phyloP scores from a whole-genome alignment of 306 rosid genomes.

The Chamaecrista fasciculata region DNA sequence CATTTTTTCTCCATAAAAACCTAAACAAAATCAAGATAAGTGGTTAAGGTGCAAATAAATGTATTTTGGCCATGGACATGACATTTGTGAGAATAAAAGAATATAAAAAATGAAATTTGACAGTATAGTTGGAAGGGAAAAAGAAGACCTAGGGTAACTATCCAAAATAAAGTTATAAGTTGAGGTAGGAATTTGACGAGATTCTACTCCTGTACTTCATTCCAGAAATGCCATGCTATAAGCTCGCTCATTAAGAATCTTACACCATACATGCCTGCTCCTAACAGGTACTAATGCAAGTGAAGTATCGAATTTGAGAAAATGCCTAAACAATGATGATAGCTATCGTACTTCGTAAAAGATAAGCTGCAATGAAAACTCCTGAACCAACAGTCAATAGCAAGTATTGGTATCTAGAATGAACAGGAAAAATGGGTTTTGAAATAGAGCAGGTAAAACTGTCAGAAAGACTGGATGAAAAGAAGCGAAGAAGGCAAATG shows the following conservation, averaged over 20 bases:
- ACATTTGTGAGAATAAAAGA: constrained; percentile 10
- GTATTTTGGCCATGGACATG: not conserved
- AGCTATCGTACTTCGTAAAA: not conserved
- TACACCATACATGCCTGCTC: not conserved
- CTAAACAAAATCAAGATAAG: constrained; percentile 35
- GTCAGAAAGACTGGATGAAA: not conserved
- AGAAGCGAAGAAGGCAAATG: constrained; percentile 18
- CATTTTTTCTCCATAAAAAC: constrained; percentile 98
- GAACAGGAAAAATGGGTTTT: not conserved
- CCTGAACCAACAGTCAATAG: constrained; percentile 10
- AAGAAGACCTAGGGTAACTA: not conserved
- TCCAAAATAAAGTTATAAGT: not conserved
- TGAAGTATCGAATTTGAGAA: constrained; percentile 14
- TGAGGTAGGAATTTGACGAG: constrained; percentile 13
- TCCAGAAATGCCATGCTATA: not conserved
- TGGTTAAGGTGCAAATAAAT: constrained; percentile 9
- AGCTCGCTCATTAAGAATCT: not conserved
- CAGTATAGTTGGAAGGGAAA: not conserved
- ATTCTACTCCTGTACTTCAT: constrained; percentile 17
- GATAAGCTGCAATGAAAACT: constrained; percentile 12
- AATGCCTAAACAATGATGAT: constrained; percentile 1
- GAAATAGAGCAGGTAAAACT: not conserved
- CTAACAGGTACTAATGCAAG: not conserved
- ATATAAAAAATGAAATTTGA: not conserved
- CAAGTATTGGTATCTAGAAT: not conserved